Base-by-base conservation (phyloP, 306 rosid genomes). In the Cicer bijugum region DNA sequence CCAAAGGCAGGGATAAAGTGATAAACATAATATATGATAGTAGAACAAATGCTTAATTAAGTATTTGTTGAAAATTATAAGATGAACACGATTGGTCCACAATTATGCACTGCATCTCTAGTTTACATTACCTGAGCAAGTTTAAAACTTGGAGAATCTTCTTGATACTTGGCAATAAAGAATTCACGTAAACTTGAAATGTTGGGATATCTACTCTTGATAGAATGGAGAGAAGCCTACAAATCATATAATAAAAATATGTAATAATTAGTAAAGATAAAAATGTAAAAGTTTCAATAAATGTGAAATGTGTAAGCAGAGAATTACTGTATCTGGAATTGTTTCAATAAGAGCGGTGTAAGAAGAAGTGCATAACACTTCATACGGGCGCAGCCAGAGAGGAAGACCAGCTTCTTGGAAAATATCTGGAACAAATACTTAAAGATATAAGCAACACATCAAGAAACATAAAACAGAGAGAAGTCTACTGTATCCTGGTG, bases 341-440 rank as follows among this genome's bases (percentile, higher is more conserved):
- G 98, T 94, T 89, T 94, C 98, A 51, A 91, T 94, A 60, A 91
- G 90, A 78, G 98, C 96, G 67, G 96, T 89, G 84, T 89, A 94
- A 38, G 98, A 89, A 81, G 98, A 93, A 77, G 97, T 88, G 52
- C 89, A 90, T 78, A 94, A 76, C 70, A 94, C 92, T 89, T 94
- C 98, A 82, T 93, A 94, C 35, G 97, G 97, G 44, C 94, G 90
- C 85, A 94, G 86, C 98, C 97, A 94, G 73, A 94, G 91, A 64
- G 98, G 97, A 44, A 94, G 90, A 45, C 97, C 98, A 75, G 98
- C 98, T 89, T 94, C 98, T 91, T 94, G 98, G 79, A 94, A 94
- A 85, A 94, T 94, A 84, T 91, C 98, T 94, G 89, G 80, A 82
- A 80, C 76, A 57, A 75, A 78, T 80, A 82, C 56, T 79, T 39